phyloP scores from a whole-genome alignment of 2,329 filamentous ascomycete genomes.

The Apiospora rasikravindrae region DNA sequence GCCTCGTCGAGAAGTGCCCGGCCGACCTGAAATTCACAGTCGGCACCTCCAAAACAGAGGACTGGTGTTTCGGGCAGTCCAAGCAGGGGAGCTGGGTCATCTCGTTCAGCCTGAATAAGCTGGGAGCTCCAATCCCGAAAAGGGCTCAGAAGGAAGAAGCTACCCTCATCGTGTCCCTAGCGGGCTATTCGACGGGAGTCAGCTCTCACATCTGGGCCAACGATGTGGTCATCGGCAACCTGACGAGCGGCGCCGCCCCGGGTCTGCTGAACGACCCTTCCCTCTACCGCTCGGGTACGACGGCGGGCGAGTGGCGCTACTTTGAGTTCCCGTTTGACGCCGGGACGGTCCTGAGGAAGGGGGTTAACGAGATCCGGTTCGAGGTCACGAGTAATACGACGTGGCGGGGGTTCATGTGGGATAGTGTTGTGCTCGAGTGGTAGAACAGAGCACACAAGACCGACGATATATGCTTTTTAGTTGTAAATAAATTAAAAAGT shows the following conservation, averaged over 20 bases:
- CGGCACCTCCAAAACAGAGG: slow-evolving; percentile 41
- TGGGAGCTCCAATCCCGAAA: neutral
- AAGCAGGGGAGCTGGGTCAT: slow-evolving; percentile 43
- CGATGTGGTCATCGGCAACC: slow-evolving; percentile 44
- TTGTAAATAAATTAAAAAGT: too few relatives aligned
- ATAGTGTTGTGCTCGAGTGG: slow-evolving; percentile 36
- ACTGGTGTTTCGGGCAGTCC: slow-evolving; percentile 58
- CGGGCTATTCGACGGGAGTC: slow-evolving; percentile 49
- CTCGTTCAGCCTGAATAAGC: slow-evolving; percentile 32
- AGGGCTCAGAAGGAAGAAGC: slow-evolving; percentile 37
- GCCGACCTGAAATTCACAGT: slow-evolving; percentile 51
- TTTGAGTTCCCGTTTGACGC: slow-evolving; percentile 44
- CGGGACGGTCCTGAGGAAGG: slow-evolving; percentile 26
- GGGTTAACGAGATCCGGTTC: slow-evolving; percentile 35
- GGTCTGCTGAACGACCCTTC: slow-evolving; percentile 48
- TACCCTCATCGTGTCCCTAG: slow-evolving; percentile 48
- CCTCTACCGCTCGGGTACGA: slow-evolving; percentile 52
- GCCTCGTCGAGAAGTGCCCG: slow-evolving; percentile 48
- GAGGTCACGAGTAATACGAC: slow-evolving; percentile 32
- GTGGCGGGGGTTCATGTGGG: slow-evolving; percentile 38
- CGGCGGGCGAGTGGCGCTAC: slow-evolving; percentile 53
- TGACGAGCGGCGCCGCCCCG: slow-evolving; percentile 39
- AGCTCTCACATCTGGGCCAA: slow-evolving; percentile 49
- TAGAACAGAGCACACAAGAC: slow-evolving; percentile 15
- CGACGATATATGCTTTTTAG: too few relatives aligned